Evolutionary conservation across 768 basidiomycete genomes (phyloP).

Genomic region (Neoboletus brunneissimus): DNA sequence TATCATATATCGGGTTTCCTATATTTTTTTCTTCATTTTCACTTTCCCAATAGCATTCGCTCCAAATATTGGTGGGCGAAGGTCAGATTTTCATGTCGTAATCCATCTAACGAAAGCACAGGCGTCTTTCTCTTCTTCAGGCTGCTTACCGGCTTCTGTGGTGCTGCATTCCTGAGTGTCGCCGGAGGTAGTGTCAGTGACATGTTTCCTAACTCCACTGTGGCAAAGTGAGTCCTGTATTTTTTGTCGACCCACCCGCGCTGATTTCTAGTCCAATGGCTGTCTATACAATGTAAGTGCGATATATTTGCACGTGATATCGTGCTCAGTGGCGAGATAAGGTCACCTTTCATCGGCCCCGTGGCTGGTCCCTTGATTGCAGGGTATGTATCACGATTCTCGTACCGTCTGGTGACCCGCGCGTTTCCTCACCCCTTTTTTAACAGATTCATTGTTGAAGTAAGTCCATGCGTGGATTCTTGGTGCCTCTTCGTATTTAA

Average conservation of each 20-base stretch:
- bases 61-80: slow-evolving; percentile 50
- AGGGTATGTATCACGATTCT: slow-evolving; percentile 42
- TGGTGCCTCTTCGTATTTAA: slow-evolving; percentile 1
- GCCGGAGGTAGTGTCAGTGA: slow-evolving; percentile 62
- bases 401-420: neutral
- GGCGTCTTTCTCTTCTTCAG: slow-evolving; percentile 64
- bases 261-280: slow-evolving; percentile 49
- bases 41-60: slow-evolving; percentile 75
- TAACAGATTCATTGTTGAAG: slow-evolving; percentile 67
- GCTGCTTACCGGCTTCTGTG: slow-evolving; percentile 52
- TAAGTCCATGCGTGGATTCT: slow-evolving; percentile 20
- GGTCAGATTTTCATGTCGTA: neutral
- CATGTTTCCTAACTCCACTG: slow-evolving; percentile 50
- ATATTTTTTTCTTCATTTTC: slow-evolving; percentile 56
- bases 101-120: slow-evolving; percentile 17
- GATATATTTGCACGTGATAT: neutral
- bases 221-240: slow-evolving; percentile 50
- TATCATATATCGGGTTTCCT: slow-evolving; percentile 60
- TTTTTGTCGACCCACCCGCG: neutral
- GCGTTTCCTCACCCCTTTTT: neutral
- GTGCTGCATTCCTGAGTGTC: slow-evolving; percentile 58
- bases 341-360: slow-evolving; percentile 55
- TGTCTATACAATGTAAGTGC: slow-evolving; percentile 43
- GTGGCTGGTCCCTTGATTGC: slow-evolving; percentile 54
- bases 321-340: slow-evolving; percentile 7